phyloP scores from a whole-genome alignment of 306 rosid species.

The Cicer bijugum region DNA sequence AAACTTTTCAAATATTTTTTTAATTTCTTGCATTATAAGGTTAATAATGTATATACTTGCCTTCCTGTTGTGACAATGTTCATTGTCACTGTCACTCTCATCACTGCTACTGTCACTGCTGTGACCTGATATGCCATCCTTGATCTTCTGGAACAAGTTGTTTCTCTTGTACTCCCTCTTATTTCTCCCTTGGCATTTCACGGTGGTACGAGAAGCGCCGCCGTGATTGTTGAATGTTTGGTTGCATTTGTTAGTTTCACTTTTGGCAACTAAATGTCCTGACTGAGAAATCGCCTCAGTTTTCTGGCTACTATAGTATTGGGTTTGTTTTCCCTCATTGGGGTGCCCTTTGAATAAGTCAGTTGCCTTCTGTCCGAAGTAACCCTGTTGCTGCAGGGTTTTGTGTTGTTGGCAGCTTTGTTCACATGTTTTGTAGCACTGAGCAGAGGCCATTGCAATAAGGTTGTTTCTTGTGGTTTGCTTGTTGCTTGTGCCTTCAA shows the following conservation, averaged over 20 bases:
- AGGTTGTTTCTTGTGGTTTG: not conserved
- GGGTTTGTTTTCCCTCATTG: conserved; percentile 35
- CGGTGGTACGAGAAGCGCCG: not conserved
- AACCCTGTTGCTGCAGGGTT: not conserved
- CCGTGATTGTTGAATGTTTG: not conserved
- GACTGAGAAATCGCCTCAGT: not conserved
- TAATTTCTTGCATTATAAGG: not conserved
- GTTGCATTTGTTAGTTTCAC: conserved; percentile 1
- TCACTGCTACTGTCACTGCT: conserved; percentile 33
- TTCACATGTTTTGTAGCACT: conserved; percentile 41
- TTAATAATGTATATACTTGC: conserved; percentile 3
- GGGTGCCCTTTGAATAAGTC: conserved; percentile 36
- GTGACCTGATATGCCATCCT: conserved; percentile 42
- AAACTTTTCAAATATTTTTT: too few species aligned
- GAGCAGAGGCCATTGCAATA: conserved; percentile 41
- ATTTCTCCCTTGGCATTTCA: conserved; percentile 1
- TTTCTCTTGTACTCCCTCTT: conserved; percentile 27
- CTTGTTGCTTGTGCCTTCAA: not conserved
- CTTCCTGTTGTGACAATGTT: conserved; percentile 35
- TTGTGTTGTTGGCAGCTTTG: conserved; percentile 37
- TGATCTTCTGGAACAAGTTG: conserved; percentile 34
- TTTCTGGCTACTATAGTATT: not conserved
- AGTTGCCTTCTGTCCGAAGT: conserved; percentile 42
- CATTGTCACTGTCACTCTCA: conserved; percentile 43
- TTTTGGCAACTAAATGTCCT: conserved; percentile 19